Evolutionary conservation across 2,329 filamentous ascomycete species (phyloP), one percentile per base, ranked within the genome.

Genomic region (Aspergillus nomiae): DNA sequence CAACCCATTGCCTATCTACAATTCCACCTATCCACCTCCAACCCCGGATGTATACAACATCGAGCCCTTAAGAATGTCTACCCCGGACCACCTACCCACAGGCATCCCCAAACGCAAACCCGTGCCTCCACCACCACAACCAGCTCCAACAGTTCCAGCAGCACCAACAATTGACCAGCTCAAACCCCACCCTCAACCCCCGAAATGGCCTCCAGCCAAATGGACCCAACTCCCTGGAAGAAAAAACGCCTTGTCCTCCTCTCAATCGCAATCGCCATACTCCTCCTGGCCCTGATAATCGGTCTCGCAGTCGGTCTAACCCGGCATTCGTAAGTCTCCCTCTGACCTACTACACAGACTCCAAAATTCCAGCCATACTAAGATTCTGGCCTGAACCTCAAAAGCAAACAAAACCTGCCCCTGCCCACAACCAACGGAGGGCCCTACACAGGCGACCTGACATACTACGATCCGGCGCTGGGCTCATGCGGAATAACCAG

Each of bases 401-500:
- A 30, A 51, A 53, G 34, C 28, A 26, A 59, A 10, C 10, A 30
- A 32, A 41, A 58, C 48, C 70, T 73, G n/a, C 65, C 71, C 4
- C 67, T 74, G 4, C 72, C 72, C 19, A 73, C 70, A 10, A 64
- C 71, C 46, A 68, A 84, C 60, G 79, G 81, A 12, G 79, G 82
- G 1, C 82, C 83, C 0, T 87, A 86, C 69, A 83, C 79, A 4
- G 90, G 89, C 58, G 88, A 91, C 56, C 74, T 91, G 57, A 92
- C 89, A 0, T 94, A 88, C 78, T 94, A 90, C 74, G 78, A 81
- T 21, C 86, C 89, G 0, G 85, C 76, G 0, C 81, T 92, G 4
- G 91, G 91, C 14, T 88, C 90, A 0, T 94, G 92, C 73, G 91
- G 91, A 6, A 76, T 84, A 36, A 82, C 77, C 1, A 87, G 85